A percentile compares a stretch with the other conserved stretches of the same genome.
These are phyloP conservation scores for Backusella australiensis DNA, from an alignment of 192 early-diverging fungal species.

Conservation along the genomic window DNA sequence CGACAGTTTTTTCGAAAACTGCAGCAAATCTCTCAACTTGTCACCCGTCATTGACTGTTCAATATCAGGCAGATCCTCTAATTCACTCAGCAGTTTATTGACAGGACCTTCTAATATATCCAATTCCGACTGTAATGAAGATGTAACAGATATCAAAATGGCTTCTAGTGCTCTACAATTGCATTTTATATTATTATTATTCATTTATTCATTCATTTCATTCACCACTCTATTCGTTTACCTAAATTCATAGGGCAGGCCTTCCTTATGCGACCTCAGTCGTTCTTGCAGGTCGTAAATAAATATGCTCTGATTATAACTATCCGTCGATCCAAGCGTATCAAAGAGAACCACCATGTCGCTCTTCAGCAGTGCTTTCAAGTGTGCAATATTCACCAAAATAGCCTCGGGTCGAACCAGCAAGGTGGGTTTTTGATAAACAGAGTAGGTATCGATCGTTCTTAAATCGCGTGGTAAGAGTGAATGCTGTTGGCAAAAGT, in stretches of 20 bases:
- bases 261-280: conserved; percentile 51
- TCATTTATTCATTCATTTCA: neutral
- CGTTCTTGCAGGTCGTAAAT: conserved; percentile 79
- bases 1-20: conserved; percentile 74
- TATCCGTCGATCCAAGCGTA: conserved; percentile 62
- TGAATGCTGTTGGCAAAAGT: conserved; percentile 74
- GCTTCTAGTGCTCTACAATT: conserved; percentile 68
- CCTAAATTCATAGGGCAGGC: conserved; percentile 55
- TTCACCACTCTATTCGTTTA: conserved; percentile 5
- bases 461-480: conserved; percentile 85
- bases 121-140: conserved; percentile 65
- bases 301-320: conserved; percentile 72
- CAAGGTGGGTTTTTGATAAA: conserved; percentile 79
- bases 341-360: conserved; percentile 78
- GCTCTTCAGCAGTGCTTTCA: conserved; percentile 78
- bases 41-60: conserved; percentile 73
- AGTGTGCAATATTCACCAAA: conserved; percentile 78
- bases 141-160: conserved; percentile 71
- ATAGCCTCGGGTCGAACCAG: conserved; percentile 82
- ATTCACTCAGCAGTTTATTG: conserved; percentile 43
- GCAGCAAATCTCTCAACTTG: conserved; percentile 74
- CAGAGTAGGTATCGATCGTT: conserved; percentile 72
- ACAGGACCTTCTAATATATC: conserved; percentile 68
- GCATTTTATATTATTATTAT: too few species aligned
- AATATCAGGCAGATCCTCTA: conserved; percentile 76